Conservation (phyloP, 2,329 filamentous ascomycete species). For the Camillea tinctor region DNA sequence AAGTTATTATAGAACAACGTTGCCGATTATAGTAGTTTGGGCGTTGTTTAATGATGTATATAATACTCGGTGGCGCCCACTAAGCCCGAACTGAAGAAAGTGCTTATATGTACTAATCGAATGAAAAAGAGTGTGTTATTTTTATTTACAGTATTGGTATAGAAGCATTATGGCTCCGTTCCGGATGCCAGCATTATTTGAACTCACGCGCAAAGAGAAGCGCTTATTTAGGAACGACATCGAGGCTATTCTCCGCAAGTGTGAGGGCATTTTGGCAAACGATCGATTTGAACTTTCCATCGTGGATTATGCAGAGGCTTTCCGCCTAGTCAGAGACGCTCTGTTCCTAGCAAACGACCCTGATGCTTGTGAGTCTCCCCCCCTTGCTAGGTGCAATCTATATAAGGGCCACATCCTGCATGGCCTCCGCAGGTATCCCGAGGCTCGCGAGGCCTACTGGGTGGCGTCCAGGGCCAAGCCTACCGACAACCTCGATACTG, state of each 20-base stretch:
- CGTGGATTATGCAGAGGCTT: conserved; percentile 9
- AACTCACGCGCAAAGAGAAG: not conserved
- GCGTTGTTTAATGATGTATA: not conserved
- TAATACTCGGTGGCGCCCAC: not conserved
- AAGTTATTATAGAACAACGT: not conserved
- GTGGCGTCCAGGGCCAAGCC: conserved; percentile 4
- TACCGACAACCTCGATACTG: conserved; percentile 1
- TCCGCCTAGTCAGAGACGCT: conserved; percentile 11
- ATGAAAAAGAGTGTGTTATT: too few species aligned
- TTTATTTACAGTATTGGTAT: too few species aligned
- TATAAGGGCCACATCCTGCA: conserved; percentile 19
- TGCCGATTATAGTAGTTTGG: not conserved
- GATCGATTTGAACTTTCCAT: not conserved
- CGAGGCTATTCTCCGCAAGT: not conserved
- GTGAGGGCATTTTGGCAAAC: not conserved
- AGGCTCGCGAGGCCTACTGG: conserved; percentile 16
- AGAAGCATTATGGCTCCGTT: not conserved
- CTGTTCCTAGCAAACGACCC: conserved; percentile 17
- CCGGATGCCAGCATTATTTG: not conserved
- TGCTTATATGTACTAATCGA: not conserved
- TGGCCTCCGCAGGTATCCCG: conserved; percentile 8
- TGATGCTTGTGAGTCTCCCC: conserved; percentile 22
- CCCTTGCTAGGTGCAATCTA: conserved; percentile 22
- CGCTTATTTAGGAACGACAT: not conserved
- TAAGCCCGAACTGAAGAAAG: not conserved